Evolutionary conservation across 1,139 yeast species (phyloP).

Genomic region (Yamadazyma dendronema): DNA sequence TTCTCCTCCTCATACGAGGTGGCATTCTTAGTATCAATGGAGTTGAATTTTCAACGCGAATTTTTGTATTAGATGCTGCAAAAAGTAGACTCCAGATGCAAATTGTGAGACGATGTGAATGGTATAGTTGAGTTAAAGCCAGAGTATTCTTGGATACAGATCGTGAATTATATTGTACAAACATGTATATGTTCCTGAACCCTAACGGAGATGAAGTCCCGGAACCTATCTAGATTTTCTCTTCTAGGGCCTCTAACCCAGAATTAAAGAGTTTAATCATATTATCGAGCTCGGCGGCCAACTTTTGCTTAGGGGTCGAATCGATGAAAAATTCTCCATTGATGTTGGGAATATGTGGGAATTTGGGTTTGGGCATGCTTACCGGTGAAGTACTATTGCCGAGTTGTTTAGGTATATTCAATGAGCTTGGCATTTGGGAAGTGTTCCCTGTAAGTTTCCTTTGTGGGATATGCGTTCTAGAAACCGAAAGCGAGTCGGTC

Average conservation of each 20-base stretch:
- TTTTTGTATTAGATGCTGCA: background rate
- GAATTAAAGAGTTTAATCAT: constrained; percentile 40
- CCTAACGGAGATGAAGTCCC: too few species aligned
- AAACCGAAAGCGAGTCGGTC: constrained; percentile 16
- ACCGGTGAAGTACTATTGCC: constrained; percentile 10
- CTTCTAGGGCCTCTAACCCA: constrained; percentile 44
- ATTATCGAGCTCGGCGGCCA: constrained; percentile 37
- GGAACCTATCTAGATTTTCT: constrained; percentile 13
- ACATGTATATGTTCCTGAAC: too few species aligned
- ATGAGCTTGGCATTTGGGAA: constrained; percentile 12
- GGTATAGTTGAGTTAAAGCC: too few species aligned
- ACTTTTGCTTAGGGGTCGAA: constrained; percentile 32
- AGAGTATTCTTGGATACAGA: too few species aligned
- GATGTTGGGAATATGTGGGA: constrained; percentile 39
- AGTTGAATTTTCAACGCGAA: background rate
- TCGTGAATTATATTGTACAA: too few species aligned
- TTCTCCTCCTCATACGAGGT: constrained; percentile 46
- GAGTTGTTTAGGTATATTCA: constrained; percentile 16
- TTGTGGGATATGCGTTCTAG: constrained; percentile 10
- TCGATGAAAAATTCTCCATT: constrained; percentile 42
- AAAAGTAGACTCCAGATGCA: too few species aligned
- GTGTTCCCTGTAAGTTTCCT: constrained; percentile 14
- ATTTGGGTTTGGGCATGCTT: constrained; percentile 15
- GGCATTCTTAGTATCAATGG: too few species aligned
- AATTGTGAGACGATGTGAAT: too few species aligned